phyloP scores from a whole-genome alignment of 2,329 filamentous ascomycete species.

The Diaporthe longicolla region DNA sequence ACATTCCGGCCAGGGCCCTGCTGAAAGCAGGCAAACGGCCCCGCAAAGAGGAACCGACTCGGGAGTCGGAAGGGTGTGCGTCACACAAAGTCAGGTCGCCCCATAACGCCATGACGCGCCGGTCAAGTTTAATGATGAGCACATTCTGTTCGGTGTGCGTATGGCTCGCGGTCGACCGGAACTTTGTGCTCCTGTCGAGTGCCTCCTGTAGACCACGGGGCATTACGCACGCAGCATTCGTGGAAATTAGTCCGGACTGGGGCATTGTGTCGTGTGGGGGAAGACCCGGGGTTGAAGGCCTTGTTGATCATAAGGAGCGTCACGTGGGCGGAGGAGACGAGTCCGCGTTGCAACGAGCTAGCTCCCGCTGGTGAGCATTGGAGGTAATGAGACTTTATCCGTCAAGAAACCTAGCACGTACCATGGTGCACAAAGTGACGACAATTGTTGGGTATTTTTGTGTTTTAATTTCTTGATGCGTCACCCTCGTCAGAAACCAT shows the following conservation, averaged over 20 bases:
- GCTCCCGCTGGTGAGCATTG: not conserved
- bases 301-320: not conserved
- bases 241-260: constrained; percentile 21
- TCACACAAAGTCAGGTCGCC: constrained; percentile 1
- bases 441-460: constrained; percentile 17
- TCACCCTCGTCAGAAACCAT: not conserved
- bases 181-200: not conserved
- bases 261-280: not conserved
- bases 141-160: not conserved
- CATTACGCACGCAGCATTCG: constrained; percentile 3
- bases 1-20: constrained; percentile 10
- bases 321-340: constrained; percentile 26
- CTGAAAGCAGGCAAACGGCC: constrained; percentile 8
- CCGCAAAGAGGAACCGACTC: constrained; percentile 12
- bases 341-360: constrained; percentile 23
- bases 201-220: not conserved
- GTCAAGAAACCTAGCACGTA: not conserved
- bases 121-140: constrained; percentile 19
- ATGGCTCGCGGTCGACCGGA: constrained; percentile 27
- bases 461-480: constrained; percentile 16
- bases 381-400: not conserved
- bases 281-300: not conserved
- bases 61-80: not conserved
- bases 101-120: constrained; percentile 5
- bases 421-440: not conserved